Conservation (phyloP, 257 asterid genomes). For the Henckelia pumila region DNA sequence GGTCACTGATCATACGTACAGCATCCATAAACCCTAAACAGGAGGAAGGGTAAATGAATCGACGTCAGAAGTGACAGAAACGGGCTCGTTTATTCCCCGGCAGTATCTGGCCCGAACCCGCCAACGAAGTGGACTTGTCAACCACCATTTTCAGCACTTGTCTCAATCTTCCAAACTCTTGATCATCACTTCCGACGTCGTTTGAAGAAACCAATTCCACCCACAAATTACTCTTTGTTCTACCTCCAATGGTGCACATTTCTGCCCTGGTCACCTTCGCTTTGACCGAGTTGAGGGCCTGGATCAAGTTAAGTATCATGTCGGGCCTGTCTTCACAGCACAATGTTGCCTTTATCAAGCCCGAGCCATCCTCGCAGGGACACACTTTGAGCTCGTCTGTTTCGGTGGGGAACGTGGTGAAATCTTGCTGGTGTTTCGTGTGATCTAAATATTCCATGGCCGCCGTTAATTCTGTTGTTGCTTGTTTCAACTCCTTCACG, state of each 20-base stretch:
- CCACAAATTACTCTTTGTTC: slow-evolving; percentile 65
- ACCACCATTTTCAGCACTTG: slow-evolving; percentile 1
- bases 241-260: slow-evolving; percentile 80
- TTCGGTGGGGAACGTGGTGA: slow-evolving; percentile 56
- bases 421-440: no score
- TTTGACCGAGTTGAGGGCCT: slow-evolving; percentile 55
- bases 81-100: not conserved
- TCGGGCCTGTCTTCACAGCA: slow-evolving; percentile 89
- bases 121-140: not conserved
- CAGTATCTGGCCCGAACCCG: not conserved
- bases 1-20: no score
- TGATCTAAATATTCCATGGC: no score
- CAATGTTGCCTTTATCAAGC: slow-evolving; percentile 48
- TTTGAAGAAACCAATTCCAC: slow-evolving; percentile 31
- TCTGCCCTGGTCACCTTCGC: slow-evolving; percentile 71
- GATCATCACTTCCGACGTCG: no score
- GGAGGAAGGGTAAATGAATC: no score
- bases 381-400: slow-evolving; percentile 59
- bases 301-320: slow-evolving; percentile 47
- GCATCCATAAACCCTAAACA: no score
- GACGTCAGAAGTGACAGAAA: not conserved
- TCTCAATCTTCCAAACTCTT: slow-evolving; percentile 18
- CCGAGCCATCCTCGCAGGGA: slow-evolving; percentile 35
- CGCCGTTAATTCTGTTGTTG: slow-evolving; percentile 43
- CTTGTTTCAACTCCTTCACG: slow-evolving; percentile 60